Conservation (phyloP, 2,329 filamentous ascomycete species). For the Zalaria sp. region DNA sequence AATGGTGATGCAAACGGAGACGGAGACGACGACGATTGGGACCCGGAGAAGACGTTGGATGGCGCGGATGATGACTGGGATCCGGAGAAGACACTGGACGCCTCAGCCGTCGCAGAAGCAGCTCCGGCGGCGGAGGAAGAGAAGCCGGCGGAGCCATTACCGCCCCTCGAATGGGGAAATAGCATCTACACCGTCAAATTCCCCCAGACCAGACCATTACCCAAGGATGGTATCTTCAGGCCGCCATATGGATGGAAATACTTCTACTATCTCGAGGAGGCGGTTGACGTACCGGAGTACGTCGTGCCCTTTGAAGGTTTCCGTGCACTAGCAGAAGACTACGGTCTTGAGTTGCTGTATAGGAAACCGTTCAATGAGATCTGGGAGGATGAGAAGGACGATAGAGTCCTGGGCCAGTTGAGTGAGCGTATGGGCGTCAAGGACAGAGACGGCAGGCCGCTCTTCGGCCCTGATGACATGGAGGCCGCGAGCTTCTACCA, state of each 20-base stretch:
- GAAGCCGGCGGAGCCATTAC: conserved; percentile 29
- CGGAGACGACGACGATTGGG: conserved; percentile 20
- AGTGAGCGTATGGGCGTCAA: conserved; percentile 95
- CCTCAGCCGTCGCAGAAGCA: conserved; percentile 13
- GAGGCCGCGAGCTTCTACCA: conserved; percentile 85
- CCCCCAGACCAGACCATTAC: conserved; percentile 46
- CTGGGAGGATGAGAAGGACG: conserved; percentile 83
- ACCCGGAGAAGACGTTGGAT: conserved; percentile 31
- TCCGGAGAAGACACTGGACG: conserved; percentile 23
- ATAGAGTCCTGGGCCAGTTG: conserved; percentile 63
- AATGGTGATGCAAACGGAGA: conserved; percentile 9
- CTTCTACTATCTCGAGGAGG: conserved; percentile 89
- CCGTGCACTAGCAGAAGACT: conserved; percentile 87
- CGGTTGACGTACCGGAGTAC: conserved; percentile 93
- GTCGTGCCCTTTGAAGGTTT: conserved; percentile 98
- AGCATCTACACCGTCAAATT: conserved; percentile 85
- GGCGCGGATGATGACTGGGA: conserved; percentile 9
- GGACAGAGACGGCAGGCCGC: conserved; percentile 50
- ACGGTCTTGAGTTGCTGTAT: conserved; percentile 90
- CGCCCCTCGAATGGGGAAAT: conserved; percentile 72
- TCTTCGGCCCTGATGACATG: conserved; percentile 76
- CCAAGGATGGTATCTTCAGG: conserved; percentile 77
- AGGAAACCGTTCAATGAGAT: conserved; percentile 83
- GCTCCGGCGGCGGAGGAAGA: conserved; percentile 8
- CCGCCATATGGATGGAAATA: conserved; percentile 98